A percentile compares a stretch with the other conserved stretches of the same genome.
Conservation (phyloP, 495 filamentous ascomycete genomes). For the Viridothelium virens region DNA sequence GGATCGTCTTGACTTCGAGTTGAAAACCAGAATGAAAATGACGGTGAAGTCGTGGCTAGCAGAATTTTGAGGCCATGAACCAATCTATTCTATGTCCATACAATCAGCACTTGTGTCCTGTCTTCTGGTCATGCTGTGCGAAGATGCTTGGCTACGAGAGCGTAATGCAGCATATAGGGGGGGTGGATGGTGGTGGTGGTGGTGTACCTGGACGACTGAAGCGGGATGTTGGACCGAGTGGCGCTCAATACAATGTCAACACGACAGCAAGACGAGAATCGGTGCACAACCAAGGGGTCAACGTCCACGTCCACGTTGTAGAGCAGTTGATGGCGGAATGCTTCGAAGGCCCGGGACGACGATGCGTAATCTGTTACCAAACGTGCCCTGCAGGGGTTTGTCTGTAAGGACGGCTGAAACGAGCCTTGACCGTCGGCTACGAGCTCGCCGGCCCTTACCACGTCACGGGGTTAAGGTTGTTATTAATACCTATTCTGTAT, state of each 20-base stretch:
- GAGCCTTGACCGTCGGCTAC: neutral
- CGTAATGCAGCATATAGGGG: neutral
- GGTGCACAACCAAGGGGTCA: neutral
- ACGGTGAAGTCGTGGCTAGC: neutral
- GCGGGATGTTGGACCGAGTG: neutral
- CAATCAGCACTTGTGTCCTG: neutral
- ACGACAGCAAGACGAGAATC: neutral
- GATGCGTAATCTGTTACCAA: constrained; percentile 11
- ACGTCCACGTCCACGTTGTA: neutral
- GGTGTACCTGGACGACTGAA: neutral
- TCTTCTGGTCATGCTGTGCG: neutral
- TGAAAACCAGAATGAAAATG: neutral
- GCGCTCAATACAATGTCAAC: neutral
- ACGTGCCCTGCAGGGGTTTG: constrained; percentile 5
- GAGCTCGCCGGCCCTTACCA: neutral
- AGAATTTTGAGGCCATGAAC: neutral
- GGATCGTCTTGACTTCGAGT: neutral
- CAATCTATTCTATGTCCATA: neutral
- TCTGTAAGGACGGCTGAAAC: constrained; percentile 6
- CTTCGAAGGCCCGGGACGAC: constrained; percentile 3
- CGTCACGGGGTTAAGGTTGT: neutral
- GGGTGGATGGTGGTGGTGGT: neutral
- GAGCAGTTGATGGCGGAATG: constrained; percentile 5
- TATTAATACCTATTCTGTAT: neutral
- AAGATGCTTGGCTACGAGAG: neutral